Evolutionary conservation across 2,329 filamentous ascomycete species (phyloP).

Genomic region (Aspergillus sergii): DNA sequence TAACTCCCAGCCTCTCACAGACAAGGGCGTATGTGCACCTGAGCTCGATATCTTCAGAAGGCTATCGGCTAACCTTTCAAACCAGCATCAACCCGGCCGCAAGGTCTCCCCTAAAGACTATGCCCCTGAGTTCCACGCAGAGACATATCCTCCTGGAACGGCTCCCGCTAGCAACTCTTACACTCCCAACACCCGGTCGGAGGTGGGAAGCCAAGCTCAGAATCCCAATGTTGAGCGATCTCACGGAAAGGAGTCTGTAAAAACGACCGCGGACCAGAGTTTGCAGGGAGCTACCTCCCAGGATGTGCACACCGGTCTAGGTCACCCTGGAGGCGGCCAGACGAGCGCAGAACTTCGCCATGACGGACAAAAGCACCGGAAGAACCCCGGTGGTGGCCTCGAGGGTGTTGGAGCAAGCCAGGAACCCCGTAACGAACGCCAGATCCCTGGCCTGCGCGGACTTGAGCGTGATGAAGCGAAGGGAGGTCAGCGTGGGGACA

Average conservation of each 20-base stretch:
- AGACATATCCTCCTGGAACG: constrained; percentile 64
- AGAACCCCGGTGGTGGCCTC: constrained; percentile 45
- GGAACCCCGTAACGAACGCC: constrained; percentile 25
- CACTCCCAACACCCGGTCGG: constrained; percentile 44
- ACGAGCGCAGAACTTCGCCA: constrained; percentile 51
- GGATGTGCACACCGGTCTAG: constrained; percentile 57
- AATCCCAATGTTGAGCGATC: constrained; percentile 42
- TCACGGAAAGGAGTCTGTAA: constrained; percentile 45
- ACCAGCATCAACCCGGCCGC: constrained; percentile 65
- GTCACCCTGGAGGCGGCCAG: constrained; percentile 55
- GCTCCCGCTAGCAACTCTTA: constrained; percentile 59
- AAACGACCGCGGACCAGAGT: constrained; percentile 50
- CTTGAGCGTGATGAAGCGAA: constrained; percentile 30
- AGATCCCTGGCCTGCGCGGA: constrained; percentile 30
- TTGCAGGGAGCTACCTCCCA: constrained; percentile 55
- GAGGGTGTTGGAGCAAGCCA: constrained; percentile 46
- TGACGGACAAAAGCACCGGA: constrained; percentile 47
- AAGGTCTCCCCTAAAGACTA: constrained; percentile 58
- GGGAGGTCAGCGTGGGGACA: constrained; percentile 27
- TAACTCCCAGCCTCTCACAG: neutral
- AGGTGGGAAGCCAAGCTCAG: constrained; percentile 43
- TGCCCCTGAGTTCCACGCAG: constrained; percentile 65
- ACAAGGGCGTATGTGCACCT: constrained; percentile 3
- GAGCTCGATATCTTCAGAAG: neutral
- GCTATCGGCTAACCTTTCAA: neutral